Evolutionary conservation across 1,284 basidiomycete species (phyloP).

Genomic region (Cystobasidiaceae sp.): DNA sequence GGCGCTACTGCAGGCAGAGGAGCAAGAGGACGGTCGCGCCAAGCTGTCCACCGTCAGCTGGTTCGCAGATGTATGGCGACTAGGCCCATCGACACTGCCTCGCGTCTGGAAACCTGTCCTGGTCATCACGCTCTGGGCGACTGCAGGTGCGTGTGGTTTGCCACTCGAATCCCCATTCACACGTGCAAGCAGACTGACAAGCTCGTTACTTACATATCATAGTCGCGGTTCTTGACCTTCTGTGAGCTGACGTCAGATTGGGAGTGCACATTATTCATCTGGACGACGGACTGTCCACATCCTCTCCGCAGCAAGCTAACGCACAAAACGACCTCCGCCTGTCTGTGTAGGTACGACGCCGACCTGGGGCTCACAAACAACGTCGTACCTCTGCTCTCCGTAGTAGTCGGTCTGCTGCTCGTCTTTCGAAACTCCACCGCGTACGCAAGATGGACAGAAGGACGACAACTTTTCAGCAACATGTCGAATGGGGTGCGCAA

Average conservation of each 20-base stretch:
- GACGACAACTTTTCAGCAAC: constrained; percentile 37
- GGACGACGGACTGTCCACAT: too few species aligned
- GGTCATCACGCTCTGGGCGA: constrained; percentile 38
- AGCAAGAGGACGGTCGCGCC: constrained; percentile 4
- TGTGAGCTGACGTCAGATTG: too few species aligned
- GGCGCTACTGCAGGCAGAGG: constrained; percentile 14
- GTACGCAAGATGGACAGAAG: constrained; percentile 41
- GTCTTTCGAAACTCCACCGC: constrained; percentile 41
- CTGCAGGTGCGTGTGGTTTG: constrained; percentile 38
- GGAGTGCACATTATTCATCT: too few species aligned
- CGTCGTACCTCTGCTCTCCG: constrained; percentile 40
- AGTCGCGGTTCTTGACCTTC: too few species aligned
- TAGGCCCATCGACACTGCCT: constrained; percentile 12
- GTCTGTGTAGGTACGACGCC: too few species aligned
- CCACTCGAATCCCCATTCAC: too few species aligned
- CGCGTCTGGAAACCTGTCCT: constrained; percentile 40
- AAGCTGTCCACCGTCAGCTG: constrained; percentile 22
- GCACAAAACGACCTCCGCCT: too few species aligned
- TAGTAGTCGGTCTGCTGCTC: constrained; percentile 42
- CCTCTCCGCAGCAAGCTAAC: too few species aligned
- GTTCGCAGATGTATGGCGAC: constrained; percentile 28
- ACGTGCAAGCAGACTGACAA: too few species aligned
- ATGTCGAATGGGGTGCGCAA: constrained; percentile 39
- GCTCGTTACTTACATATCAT: too few species aligned
- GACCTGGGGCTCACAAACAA: constrained; percentile 36